phyloP scores from a whole-genome alignment of 140 eudicot species.

The Oenanthe javanica region DNA sequence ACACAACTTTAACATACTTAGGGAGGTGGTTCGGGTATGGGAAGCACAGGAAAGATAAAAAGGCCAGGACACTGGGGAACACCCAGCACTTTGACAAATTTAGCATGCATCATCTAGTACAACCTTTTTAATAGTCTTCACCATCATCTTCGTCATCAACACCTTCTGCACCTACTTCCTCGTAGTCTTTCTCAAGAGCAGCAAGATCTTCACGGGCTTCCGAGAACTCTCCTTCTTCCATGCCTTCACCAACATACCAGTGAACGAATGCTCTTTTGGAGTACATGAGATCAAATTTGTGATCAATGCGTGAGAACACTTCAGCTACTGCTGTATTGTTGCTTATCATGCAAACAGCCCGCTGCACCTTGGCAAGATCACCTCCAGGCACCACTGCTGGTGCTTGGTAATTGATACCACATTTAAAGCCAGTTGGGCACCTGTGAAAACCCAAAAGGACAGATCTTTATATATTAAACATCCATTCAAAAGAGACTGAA shows the following conservation, averaged over 20 bases:
- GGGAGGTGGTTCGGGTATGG: neutral
- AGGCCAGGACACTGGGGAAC: neutral
- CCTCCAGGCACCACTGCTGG: constrained; percentile 12
- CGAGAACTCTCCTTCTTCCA: constrained; percentile 12
- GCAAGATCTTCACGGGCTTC: constrained; percentile 13
- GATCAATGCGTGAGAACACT: constrained; percentile 14
- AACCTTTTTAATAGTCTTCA: constrained; percentile 6
- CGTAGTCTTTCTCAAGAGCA: constrained; percentile 9
- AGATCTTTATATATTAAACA: neutral
- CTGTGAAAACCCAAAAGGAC: constrained; percentile 1
- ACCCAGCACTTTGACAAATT: neutral
- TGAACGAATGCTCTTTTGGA: constrained; percentile 8
- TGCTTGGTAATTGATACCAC: constrained; percentile 12
- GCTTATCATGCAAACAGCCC: constrained; percentile 13
- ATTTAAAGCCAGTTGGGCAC: constrained; percentile 13
- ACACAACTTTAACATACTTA: neutral
- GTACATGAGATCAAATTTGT: constrained; percentile 13
- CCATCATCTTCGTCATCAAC: constrained; percentile 8
- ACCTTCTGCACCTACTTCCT: constrained; percentile 10
- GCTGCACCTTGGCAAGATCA: constrained; percentile 12
- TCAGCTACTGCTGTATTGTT: constrained; percentile 9
- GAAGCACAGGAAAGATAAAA: neutral
- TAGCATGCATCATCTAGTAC: neutral
- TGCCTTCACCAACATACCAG: constrained; percentile 12
- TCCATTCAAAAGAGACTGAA: neutral